Conservation (phyloP, 164 flowering plant genomes). For the Berberis thunbergii region DNA sequence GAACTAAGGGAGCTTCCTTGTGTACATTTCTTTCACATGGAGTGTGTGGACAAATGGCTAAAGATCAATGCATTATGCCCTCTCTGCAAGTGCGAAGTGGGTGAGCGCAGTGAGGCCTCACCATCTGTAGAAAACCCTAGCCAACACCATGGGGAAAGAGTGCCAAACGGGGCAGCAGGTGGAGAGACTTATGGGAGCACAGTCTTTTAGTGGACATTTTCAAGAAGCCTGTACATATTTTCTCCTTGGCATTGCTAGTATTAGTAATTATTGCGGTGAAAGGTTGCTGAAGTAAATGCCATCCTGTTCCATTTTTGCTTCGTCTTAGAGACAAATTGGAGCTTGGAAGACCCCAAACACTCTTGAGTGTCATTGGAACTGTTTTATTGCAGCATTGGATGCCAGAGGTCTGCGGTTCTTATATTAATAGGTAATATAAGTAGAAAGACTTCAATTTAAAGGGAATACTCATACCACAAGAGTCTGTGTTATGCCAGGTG, state of each 20-base stretch:
- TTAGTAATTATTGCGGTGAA: too few relatives aligned
- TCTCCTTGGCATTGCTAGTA: not conserved
- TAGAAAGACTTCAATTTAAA: too few relatives aligned
- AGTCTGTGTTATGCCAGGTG: too few relatives aligned
- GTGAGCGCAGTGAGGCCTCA: slow-evolving; percentile 16
- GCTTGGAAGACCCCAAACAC: too few relatives aligned
- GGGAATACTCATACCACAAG: too few relatives aligned
- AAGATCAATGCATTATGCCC: slow-evolving; percentile 65
- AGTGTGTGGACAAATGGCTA: slow-evolving; percentile 68
- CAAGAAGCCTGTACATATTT: not conserved
- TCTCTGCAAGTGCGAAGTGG: slow-evolving; percentile 55
- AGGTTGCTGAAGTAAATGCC: too few relatives aligned
- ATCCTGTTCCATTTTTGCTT: too few relatives aligned
- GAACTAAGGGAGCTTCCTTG: slow-evolving; percentile 65
- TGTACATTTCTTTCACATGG: slow-evolving; percentile 57
- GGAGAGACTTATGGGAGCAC: slow-evolving; percentile 10
- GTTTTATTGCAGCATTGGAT: too few relatives aligned
- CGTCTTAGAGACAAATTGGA: too few relatives aligned
- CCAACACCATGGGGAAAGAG: slow-evolving; percentile 10
- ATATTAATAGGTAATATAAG: too few relatives aligned
- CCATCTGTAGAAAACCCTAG: slow-evolving; percentile 20
- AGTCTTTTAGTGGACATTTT: slow-evolving; percentile 1
- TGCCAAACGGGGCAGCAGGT: slow-evolving; percentile 7
- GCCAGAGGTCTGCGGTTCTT: too few relatives aligned
- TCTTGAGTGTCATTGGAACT: too few relatives aligned